phyloP scores from a whole-genome alignment of 1,284 basidiomycete genomes.

The Pseudozyma tsukubaensis region DNA sequence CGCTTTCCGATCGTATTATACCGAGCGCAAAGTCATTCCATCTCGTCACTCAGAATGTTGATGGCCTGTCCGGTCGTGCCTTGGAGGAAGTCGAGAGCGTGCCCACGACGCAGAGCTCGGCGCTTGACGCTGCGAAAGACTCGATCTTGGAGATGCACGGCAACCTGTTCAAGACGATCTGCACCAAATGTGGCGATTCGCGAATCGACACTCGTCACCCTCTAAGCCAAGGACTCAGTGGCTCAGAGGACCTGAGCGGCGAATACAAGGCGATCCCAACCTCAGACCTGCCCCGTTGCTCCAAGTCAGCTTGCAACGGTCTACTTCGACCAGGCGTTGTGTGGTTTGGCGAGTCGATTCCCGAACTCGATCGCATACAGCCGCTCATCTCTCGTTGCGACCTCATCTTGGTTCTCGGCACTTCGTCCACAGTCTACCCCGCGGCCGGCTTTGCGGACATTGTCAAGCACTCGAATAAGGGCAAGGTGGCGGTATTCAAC shows the following conservation, averaged over 20 bases:
- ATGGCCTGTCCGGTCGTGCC: conserved; percentile 73
- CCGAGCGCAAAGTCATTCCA: conserved; percentile 67
- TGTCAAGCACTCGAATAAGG: conserved; percentile 69
- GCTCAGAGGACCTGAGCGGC: conserved; percentile 72
- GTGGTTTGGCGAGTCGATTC: conserved; percentile 74
- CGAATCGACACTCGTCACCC: conserved; percentile 72
- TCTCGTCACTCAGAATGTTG: conserved; percentile 78
- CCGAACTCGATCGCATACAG: conserved; percentile 69
- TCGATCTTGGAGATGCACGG: conserved; percentile 76
- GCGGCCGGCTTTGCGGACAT: conserved; percentile 71
- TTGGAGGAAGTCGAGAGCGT: conserved; percentile 8
- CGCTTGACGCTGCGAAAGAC: background rate
- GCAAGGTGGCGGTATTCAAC: conserved; percentile 76
- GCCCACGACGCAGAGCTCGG: background rate
- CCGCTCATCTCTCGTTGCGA: conserved; percentile 73
- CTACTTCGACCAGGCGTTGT: conserved; percentile 76
- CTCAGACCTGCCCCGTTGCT: conserved; percentile 73
- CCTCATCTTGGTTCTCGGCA: conserved; percentile 76
- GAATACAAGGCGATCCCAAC: conserved; percentile 69
- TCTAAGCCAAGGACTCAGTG: conserved; percentile 73
- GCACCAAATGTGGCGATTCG: conserved; percentile 72
- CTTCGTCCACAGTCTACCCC: conserved; percentile 74
- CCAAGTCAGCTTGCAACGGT: conserved; percentile 69
- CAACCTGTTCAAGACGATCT: conserved; percentile 74
- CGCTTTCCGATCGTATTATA: conserved; percentile 2